A percentile compares a stretch with the other conserved stretches of the same genome.
Conservation (phyloP, 495 filamentous ascomycete species). For the Penicillium cataractarum region DNA sequence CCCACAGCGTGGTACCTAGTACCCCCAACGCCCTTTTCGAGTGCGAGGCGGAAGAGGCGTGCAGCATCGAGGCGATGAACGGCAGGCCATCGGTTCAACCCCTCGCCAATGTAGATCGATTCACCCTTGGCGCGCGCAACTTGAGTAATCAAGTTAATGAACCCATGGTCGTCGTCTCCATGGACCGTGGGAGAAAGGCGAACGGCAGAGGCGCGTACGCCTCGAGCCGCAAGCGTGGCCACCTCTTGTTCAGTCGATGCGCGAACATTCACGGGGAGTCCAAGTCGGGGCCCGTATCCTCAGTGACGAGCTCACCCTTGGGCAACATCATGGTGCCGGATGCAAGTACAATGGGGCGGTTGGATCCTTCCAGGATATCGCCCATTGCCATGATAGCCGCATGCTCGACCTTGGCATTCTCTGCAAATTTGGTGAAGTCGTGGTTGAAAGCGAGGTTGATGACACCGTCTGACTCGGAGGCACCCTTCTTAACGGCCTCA, state of each 20-base stretch:
- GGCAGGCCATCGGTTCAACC: slow-evolving; percentile 45
- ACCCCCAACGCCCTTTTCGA: slow-evolving; percentile 47
- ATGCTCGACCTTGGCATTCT: slow-evolving; percentile 34
- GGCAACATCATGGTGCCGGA: slow-evolving; percentile 43
- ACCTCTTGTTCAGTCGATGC: slow-evolving; percentile 33
- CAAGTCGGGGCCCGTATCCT: slow-evolving; percentile 31
- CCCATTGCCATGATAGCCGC: slow-evolving; percentile 44
- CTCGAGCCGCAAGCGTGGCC: slow-evolving; percentile 29
- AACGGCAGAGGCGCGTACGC: slow-evolving; percentile 39
- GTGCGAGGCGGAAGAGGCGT: slow-evolving; percentile 40
- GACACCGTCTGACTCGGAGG: slow-evolving; percentile 41
- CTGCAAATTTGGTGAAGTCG: slow-evolving; percentile 42
- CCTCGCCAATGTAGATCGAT: slow-evolving; percentile 47
- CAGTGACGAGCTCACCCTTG: slow-evolving; percentile 34
- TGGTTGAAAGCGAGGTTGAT: slow-evolving; percentile 52
- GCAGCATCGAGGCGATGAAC: slow-evolving; percentile 48
- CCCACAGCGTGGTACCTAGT: slow-evolving; percentile 44
- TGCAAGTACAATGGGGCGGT: slow-evolving; percentile 46
- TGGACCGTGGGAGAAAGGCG: slow-evolving; percentile 49
- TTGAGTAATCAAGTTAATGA: slow-evolving; percentile 34
- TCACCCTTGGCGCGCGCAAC: slow-evolving; percentile 37
- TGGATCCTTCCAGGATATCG: slow-evolving; percentile 32
- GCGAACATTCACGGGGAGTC: slow-evolving; percentile 26
- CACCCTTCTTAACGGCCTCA: slow-evolving; percentile 39
- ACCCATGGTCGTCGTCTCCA: slow-evolving; percentile 42